Base-by-base conservation (phyloP, 179 eudicot species). In the Spinacia oleracea region DNA sequence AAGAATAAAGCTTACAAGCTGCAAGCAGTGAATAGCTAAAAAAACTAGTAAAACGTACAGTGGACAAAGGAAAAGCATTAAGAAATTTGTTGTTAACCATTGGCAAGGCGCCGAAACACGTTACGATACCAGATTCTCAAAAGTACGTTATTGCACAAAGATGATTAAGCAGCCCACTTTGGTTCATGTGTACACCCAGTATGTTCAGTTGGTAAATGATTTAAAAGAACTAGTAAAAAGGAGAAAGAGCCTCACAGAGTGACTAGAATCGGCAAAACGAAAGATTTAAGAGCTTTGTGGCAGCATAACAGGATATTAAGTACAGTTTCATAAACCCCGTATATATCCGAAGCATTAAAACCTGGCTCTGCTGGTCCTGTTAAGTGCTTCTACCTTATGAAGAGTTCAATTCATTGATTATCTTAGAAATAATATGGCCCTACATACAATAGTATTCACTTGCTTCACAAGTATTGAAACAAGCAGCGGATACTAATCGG, bases 1-100 rank as follows among this genome's bases (percentile, higher is more conserved):
- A 5, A 69, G 50, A 50, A 50, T 64, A 81, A 38, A 59, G 11
- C 50, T 66, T 84, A 77, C 72, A 77, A 35, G 45, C 48, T 25
- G 64, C 58, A 79, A 75, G 32, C 9, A 31, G 38, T 50, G 11
- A 10, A 60, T 27, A 40, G 50, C 10, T n/a, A n/a, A 40, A 51
- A 43, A 38, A 56, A 31, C 35, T 29, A 60, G 29, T n/a, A 64
- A 48, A 42, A 58, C 7, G 31, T 32, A 34, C 4, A 71, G 5
- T 21, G 27, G 14, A 27, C 75, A 78, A 72, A 21, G 35, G 2
- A 59, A 35, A 43, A 45, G 43, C 20, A 78, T 60, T 9, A 20
- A 32, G 42, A 56, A 56, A 20, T 48, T 68, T 23, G 1, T 23
- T 18, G 6, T 42, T 42, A 21, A 18, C 10, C 5, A 12, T 51